Conservation (phyloP, 768 basidiomycete species). For the Multifurca ochricompacta region DNA sequence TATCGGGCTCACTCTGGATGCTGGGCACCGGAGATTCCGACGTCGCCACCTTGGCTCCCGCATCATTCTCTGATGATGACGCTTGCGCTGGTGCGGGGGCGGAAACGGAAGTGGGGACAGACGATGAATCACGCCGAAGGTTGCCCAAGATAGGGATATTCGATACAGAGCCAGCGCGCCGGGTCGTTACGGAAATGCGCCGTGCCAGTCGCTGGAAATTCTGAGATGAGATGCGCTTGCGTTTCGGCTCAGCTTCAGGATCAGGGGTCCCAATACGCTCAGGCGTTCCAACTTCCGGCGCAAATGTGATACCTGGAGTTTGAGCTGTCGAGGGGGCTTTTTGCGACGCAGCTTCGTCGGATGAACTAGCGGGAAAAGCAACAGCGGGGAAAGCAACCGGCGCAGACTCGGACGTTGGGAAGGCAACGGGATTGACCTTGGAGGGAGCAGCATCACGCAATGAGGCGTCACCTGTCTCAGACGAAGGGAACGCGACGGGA, state of each 20-base stretch:
- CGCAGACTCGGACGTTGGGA: conserved; percentile 29
- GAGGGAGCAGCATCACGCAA: conserved; percentile 21
- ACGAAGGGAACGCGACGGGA: conserved; percentile 30
- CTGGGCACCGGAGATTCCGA: conserved; percentile 51
- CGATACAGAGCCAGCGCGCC: conserved; percentile 39
- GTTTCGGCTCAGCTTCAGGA: conserved; percentile 63
- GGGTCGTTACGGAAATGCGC: conserved; percentile 58
- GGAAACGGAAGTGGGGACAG: conserved; percentile 28
- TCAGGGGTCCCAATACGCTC: conserved; percentile 67
- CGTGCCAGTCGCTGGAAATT: conserved; percentile 79
- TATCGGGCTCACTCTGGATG: conserved; percentile 42
- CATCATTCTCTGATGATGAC: conserved; percentile 8
- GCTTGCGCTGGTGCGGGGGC: neutral
- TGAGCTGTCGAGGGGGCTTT: conserved; percentile 27
- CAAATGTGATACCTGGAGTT: conserved; percentile 58
- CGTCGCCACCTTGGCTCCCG: neutral
- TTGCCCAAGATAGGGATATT: conserved; percentile 41
- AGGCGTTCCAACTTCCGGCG: conserved; percentile 46
- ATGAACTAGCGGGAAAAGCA: conserved; percentile 27
- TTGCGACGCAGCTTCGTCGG: conserved; percentile 28
- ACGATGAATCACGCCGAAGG: conserved; percentile 43
- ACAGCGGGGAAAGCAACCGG: conserved; percentile 29
- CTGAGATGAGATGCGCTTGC: conserved; percentile 76
- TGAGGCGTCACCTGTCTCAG: conserved; percentile 27
- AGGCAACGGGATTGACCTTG: conserved; percentile 26